Conservation (phyloP, 805 yeast species). For the Yarrowia sp. region DNA sequence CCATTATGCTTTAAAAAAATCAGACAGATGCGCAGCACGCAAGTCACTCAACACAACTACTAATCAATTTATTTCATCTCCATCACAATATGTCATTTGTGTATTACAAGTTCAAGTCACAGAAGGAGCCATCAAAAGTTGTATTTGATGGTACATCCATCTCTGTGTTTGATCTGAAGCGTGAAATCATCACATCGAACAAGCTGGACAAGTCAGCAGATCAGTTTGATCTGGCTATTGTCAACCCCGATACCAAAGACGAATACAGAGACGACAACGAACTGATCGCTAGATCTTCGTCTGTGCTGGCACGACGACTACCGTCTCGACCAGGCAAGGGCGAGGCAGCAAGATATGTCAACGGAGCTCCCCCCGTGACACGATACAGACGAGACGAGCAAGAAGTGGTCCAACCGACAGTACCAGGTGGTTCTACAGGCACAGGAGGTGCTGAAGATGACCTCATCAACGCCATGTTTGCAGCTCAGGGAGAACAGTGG, state of each 20-base stretch:
- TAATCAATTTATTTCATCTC: constrained; percentile 11
- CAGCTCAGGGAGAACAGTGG: constrained; percentile 93
- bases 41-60: background rate
- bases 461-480: constrained; percentile 84
- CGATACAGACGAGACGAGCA: constrained; percentile 40
- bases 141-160: constrained; percentile 96
- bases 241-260: constrained; percentile 65
- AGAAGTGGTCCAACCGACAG: constrained; percentile 27
- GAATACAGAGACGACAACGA: constrained; percentile 86
- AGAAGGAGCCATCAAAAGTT: constrained; percentile 71
- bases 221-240: constrained; percentile 65
- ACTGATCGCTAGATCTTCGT: constrained; percentile 85
- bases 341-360: constrained; percentile 59
- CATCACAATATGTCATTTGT: constrained; percentile 54
- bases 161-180: constrained; percentile 88
- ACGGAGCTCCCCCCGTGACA: constrained; percentile 48
- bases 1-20: background rate
- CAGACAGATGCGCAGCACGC: background rate
- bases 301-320: constrained; percentile 74
- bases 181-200: constrained; percentile 81
- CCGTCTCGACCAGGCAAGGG: constrained; percentile 55
- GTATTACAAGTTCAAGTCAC: constrained; percentile 83
- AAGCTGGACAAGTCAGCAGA: constrained; percentile 80
- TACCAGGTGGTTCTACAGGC: constrained; percentile 30
- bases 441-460: constrained; percentile 64